Percentiles rank a stretch among this genome's conserved stretches.
These are phyloP conservation scores for Kalaharituber pfeilii DNA, from an alignment of 2,329 filamentous ascomycete species.

Conservation along the genomic window DNA sequence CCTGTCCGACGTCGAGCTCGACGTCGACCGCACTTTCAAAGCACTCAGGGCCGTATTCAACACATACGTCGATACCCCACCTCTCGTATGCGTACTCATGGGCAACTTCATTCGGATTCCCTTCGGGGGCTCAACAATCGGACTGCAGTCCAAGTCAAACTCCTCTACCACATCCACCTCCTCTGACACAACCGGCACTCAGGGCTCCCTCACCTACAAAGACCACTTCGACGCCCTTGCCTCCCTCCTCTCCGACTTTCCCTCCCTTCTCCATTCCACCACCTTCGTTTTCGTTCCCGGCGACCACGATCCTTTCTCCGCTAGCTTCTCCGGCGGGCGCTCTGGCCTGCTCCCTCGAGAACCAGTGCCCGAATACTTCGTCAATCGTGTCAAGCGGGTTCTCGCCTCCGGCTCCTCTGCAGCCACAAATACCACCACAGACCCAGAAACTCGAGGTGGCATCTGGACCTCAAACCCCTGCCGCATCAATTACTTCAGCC, in stretches of 20 bases:
- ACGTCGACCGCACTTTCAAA: conserved; percentile 62
- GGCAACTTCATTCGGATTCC: conserved; percentile 63
- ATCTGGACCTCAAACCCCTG: conserved; percentile 82
- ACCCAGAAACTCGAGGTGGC: conserved; percentile 37
- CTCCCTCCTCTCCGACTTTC: conserved; percentile 65
- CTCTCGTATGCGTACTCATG: conserved; percentile 63
- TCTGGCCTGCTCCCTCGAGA: conserved; percentile 52
- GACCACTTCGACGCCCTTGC: conserved; percentile 86
- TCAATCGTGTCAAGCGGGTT: conserved; percentile 61
- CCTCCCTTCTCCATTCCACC: conserved; percentile 55
- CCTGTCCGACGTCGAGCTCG: conserved; percentile 70
- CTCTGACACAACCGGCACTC: conserved; percentile 36
- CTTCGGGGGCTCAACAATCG: conserved; percentile 31
- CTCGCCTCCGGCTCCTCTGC: conserved; percentile 57
- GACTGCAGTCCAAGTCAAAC: too few relatives aligned
- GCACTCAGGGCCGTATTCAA: conserved; percentile 65
- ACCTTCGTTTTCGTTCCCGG: conserved; percentile 89
- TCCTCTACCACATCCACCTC: too few relatives aligned
- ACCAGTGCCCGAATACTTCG: conserved; percentile 73
- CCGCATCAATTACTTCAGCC: conserved; percentile 63
- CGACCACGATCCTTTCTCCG: conserved; percentile 95
- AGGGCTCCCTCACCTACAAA: conserved; percentile 88
- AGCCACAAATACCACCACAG: conserved; percentile 36
- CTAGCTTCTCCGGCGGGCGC: conserved; percentile 61
- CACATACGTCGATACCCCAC: conserved; percentile 52